A percentile compares a stretch with the other conserved stretches of the same genome.
phyloP scores from a whole-genome alignment of 768 basidiomycete species.

The Krasilnikovozyma curviuscula region DNA sequence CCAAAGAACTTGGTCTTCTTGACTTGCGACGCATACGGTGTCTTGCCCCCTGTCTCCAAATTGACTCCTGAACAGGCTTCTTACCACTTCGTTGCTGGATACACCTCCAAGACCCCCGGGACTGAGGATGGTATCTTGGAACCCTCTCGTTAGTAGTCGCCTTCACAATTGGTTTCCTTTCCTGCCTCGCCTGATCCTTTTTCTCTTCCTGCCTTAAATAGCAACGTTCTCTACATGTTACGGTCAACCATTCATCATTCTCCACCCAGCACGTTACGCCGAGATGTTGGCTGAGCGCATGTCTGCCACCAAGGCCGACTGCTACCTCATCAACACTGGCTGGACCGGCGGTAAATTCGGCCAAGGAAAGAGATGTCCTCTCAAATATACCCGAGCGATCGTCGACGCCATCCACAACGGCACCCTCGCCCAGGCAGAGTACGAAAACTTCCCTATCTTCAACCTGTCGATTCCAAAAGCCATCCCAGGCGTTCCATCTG shows the following conservation, averaged over 20 bases:
- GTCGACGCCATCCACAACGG: slow-evolving; percentile 95
- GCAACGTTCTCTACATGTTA: slow-evolving; percentile 99
- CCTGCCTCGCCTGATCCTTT: too few species aligned
- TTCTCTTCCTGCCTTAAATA: too few species aligned
- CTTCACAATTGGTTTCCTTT: too few species aligned
- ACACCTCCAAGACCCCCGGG: slow-evolving; percentile 84
- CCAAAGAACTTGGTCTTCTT: slow-evolving; percentile 35
- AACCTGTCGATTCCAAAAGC: slow-evolving; percentile 62
- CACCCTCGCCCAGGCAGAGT: slow-evolving; percentile 67
- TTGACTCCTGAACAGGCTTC: slow-evolving; percentile 85
- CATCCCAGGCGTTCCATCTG: slow-evolving; percentile 70
- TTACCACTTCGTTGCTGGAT: slow-evolving; percentile 94
- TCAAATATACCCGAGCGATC: slow-evolving; percentile 87
- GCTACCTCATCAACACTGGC: slow-evolving; percentile 97
- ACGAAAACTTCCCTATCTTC: slow-evolving; percentile 62
- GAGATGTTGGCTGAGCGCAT: slow-evolving; percentile 92
- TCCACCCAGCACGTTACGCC: slow-evolving; percentile 88
- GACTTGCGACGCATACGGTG: slow-evolving; percentile 95
- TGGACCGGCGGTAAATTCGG: slow-evolving; percentile 80
- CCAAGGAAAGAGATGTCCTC: slow-evolving; percentile 78
- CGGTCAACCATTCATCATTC: slow-evolving; percentile 96
- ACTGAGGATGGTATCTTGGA: slow-evolving; percentile 96
- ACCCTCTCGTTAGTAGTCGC: too few species aligned
- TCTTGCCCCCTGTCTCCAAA: slow-evolving; percentile 84
- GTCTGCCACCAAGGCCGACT: slow-evolving; percentile 68